These are phyloP conservation scores for Aspergillus pseudoglaucus DNA, from an alignment of 2,329 filamentous ascomycete genomes.

Conservation along the genomic window DNA sequence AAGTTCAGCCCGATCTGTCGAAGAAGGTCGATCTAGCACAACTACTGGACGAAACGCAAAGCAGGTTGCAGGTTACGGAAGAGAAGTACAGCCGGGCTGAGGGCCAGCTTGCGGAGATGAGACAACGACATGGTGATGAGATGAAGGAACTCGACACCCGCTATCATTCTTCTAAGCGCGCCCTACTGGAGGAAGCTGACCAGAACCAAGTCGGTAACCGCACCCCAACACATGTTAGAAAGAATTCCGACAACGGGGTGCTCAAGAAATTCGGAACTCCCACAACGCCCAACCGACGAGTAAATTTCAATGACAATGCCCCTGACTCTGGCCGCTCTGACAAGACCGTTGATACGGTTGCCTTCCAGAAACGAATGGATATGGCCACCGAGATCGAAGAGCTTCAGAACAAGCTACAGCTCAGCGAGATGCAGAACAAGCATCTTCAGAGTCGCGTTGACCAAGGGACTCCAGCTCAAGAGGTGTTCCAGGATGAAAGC, in stretches of 20 bases:
- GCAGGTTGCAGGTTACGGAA: slow-evolving; percentile 75
- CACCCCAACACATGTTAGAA: slow-evolving; percentile 66
- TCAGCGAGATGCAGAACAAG: slow-evolving; percentile 90
- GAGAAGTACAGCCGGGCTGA: slow-evolving; percentile 79
- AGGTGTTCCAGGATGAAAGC: slow-evolving; percentile 64
- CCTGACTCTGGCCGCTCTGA: slow-evolving; percentile 80
- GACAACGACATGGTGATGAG: slow-evolving; percentile 66
- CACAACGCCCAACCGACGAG: slow-evolving; percentile 69
- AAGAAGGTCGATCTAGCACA: slow-evolving; percentile 69
- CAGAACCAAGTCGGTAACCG: slow-evolving; percentile 68
- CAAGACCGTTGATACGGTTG: slow-evolving; percentile 72
- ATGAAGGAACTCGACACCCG: slow-evolving; percentile 58
- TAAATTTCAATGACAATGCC: slow-evolving; percentile 56
- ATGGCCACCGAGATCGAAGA: slow-evolving; percentile 85
- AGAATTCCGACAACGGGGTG: slow-evolving; percentile 49
- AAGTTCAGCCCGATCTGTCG: slow-evolving; percentile 61
- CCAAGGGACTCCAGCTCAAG: slow-evolving; percentile 55
- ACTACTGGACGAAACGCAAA: slow-evolving; percentile 81
- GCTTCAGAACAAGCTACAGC: slow-evolving; percentile 86
- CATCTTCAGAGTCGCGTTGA: slow-evolving; percentile 86
- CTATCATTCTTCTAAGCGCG: slow-evolving; percentile 60
- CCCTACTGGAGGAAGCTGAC: slow-evolving; percentile 80
- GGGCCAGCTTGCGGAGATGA: slow-evolving; percentile 69
- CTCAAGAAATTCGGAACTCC: slow-evolving; percentile 63
- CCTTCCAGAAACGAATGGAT: slow-evolving; percentile 84